A percentile compares a stretch with the other conserved stretches of the same genome.
Evolutionary conservation across 306 rosid genomes (phyloP).

Genomic region (Cucumis hystrix): DNA sequence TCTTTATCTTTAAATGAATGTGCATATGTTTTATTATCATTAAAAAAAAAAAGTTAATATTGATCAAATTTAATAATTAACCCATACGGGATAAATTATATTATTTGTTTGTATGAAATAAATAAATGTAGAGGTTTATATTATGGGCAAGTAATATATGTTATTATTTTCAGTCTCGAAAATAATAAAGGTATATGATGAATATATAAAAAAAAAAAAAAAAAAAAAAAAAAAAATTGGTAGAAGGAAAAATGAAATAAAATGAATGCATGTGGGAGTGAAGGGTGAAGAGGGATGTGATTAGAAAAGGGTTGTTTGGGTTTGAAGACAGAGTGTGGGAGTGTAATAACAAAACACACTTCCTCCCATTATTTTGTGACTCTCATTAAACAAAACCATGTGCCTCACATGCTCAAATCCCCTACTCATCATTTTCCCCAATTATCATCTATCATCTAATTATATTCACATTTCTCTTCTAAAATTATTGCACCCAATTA

Average conservation of each 20-base stretch:
- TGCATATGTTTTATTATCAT: too few species aligned
- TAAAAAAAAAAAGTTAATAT: too few species aligned
- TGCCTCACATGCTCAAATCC: neutral
- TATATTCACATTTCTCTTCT: neutral
- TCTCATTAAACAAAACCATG: neutral
- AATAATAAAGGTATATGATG: too few species aligned
- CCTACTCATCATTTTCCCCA: neutral
- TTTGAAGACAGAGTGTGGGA: neutral
- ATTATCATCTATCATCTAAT: neutral
- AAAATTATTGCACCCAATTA: neutral
- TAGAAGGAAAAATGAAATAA: neutral
- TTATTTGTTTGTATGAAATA: too few species aligned
- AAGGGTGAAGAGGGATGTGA: neutral
- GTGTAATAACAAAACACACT: neutral
- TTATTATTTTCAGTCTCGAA: too few species aligned
- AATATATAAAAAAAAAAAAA: too few species aligned
- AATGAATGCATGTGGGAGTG: neutral
- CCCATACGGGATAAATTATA: too few species aligned
- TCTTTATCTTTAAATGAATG: too few species aligned
- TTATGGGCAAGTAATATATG: too few species aligned
- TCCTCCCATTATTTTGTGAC: neutral
- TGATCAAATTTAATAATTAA: too few species aligned
- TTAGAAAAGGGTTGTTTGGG: conserved; percentile 2
- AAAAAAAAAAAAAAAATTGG: too few species aligned
- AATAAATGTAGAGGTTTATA: too few species aligned